Base-by-base conservation (phyloP, 2,329 filamentous ascomycete genomes). In the Aureobasidium sp. region DNA sequence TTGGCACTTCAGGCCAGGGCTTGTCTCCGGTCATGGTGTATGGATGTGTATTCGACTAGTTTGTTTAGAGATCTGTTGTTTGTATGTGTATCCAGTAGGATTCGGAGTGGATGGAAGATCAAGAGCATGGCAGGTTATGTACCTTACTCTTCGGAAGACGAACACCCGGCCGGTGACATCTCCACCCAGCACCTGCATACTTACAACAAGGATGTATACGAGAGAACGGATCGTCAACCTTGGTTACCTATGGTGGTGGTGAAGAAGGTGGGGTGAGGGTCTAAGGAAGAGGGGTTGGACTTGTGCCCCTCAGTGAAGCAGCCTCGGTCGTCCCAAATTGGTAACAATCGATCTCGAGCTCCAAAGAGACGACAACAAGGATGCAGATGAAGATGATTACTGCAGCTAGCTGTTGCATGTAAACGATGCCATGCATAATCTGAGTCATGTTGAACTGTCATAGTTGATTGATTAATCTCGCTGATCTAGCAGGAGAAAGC, bases 1-100 rank as follows among this genome's bases (percentile, higher is more conserved):
- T 72, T 1, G 73, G 72, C 15, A 77, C 73, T 64, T 78, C 69
- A 0, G 76, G 77, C 77, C 77, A 79, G 45, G 77, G 77, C 54
- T 73, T 72, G 34, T 73, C 67, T 48, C 72, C 73, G 27, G 70
- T 70, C 75, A 78, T 78, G 9, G 50, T 69, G 49, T 32, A 6
- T 27, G n/a, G 13, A n/a, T 32, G 7, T 10, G 15, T 39, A 41
- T 16, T 16, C 30, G 5, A 5, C 3, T 25, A 15, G 13, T 44
- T 10, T 36, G 25, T 30, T 21, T 1, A 45, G 29, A 48, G 36
- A 9, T 25, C 3, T 50, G 30, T 27, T 30, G 27, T 48, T 48
- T 32, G 10, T 32, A 7, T n/a, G 11, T 9, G 16, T 29, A 15
- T 13, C 21, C 21, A 21, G 21, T 21, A 21, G 21, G 21, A 21